phyloP scores from a whole-genome alignment of 148 eudicot genomes.

The Rhododendron ovatum region DNA sequence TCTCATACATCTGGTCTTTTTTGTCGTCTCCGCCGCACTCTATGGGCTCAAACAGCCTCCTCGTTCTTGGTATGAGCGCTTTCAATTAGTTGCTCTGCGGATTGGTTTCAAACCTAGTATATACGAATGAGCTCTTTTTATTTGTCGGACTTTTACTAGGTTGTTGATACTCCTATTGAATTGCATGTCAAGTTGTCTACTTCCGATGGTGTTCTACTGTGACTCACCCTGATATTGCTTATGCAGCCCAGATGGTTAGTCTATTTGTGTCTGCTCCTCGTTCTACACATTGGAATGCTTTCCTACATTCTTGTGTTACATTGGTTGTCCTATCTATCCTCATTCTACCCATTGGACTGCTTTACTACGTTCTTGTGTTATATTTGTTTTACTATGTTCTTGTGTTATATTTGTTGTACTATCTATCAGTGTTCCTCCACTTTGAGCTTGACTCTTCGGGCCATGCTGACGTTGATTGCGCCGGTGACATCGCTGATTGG shows the following conservation, averaged over 20 bases:
- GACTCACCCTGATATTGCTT: not conserved
- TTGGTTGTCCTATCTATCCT: no score
- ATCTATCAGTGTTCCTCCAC: not conserved
- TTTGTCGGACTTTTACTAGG: not conserved
- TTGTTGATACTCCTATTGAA: not conserved
- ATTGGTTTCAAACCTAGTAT: not conserved
- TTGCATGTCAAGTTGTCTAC: not conserved
- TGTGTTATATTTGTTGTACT: not conserved
- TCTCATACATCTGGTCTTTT: not conserved
- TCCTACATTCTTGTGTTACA: no score
- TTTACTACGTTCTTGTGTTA: not conserved
- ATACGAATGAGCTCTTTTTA: not conserved
- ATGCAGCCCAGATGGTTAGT: not conserved
- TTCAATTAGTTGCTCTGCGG: not conserved
- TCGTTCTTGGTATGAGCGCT: not conserved
- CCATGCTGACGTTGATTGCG: not conserved
- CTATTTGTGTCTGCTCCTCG: not conserved
- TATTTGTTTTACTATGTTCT: not conserved
- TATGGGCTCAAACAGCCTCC: not conserved
- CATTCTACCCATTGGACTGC: not conserved
- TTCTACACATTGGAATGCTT: no score
- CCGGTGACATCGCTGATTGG: not conserved
- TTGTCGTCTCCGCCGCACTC: not conserved
- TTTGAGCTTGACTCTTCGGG: not conserved
- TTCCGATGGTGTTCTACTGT: not conserved